Base-by-base conservation (phyloP, 1,284 basidiomycete genomes). In the Ceratobasidium sp. region DNA sequence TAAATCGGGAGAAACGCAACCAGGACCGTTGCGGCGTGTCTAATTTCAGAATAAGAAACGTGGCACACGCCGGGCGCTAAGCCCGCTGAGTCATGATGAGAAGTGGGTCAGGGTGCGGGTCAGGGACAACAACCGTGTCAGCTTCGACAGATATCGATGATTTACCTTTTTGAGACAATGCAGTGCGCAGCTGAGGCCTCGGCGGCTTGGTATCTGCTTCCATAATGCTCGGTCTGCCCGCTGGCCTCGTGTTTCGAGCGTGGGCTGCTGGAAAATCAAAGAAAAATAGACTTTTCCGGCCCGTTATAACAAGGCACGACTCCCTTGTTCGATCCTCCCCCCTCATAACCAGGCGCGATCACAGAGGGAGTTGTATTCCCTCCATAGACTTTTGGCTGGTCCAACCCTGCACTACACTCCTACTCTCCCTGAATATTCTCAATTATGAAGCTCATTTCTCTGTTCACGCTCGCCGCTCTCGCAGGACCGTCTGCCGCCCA, bases 1-100 rank as follows among this genome's bases (percentile, higher is more conserved):
- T n/a, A 1, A 50, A 33, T 48, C 42, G 56, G 38, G 13, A 28
- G 50, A 26, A 59, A 61, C 56, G 40, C 69, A 33, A 57, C 65
- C 52, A 57, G n/a, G 56, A 26, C 50, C 54, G 61, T 64, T 64
- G 69, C 28, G 23, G 23, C n/a, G n/a, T 38, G 28, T 61, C 54
- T 74, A 74, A 64, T 64, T 74, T 74, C 71, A 64, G 57, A 26
- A n/a, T 48, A 48, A 44, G 59, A 64, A 44, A 74, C 71, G 71
- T 74, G 71, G 59, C 61, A 64, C 23, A 33, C 71, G 59, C 52
- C 46, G 17, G 69, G 71, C 71, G 71, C 71, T 74, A 74, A 23
- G 7, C 7, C 1, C 12, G 40, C 54, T 54, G 48, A 28, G 28
- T 57, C 33, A 52, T 33, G n/a, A n/a, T n/a, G n/a, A n/a, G n/a